Conservation (phyloP, 768 basidiomycete species). For the Tylopilus plumbeoviolaceoides region DNA sequence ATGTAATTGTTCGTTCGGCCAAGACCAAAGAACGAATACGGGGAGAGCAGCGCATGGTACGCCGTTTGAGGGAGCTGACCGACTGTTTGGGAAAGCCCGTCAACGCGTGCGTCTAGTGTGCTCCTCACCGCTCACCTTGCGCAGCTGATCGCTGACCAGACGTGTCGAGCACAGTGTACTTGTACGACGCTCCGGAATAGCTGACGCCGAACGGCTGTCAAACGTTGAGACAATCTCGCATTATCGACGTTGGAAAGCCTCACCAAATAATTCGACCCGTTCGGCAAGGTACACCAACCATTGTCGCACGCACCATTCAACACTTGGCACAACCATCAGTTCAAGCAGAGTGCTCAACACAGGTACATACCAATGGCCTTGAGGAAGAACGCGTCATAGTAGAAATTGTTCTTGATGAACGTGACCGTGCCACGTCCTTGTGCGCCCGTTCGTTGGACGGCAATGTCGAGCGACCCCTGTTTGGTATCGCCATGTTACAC, state of each 20-base stretch:
- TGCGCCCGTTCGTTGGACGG: constrained; percentile 78
- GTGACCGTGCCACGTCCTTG: constrained; percentile 58
- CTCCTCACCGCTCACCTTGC: constrained; percentile 51
- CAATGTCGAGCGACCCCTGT: constrained; percentile 88
- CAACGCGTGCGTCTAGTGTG: not conserved
- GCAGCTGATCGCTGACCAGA: constrained; percentile 85
- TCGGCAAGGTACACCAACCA: constrained; percentile 64
- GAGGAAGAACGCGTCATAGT: constrained; percentile 97
- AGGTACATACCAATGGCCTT: constrained; percentile 79
- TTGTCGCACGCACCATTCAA: constrained; percentile 91
- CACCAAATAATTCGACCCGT: constrained; percentile 73
- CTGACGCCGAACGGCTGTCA: constrained; percentile 87
- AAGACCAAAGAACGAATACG: constrained; percentile 94
- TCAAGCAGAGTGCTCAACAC: not conserved
- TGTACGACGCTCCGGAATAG: constrained; percentile 93
- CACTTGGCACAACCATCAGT: constrained; percentile 42
- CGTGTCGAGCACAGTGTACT: constrained; percentile 94
- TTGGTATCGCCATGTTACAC: not conserved
- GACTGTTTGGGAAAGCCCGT: constrained; percentile 44
- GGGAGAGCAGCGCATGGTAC: constrained; percentile 85
- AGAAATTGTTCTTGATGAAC: constrained; percentile 96
- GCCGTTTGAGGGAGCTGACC: constrained; percentile 91
- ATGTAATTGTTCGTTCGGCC: constrained; percentile 99
- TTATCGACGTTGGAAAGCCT: constrained; percentile 17
- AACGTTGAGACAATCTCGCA: constrained; percentile 2